phyloP scores from a whole-genome alignment of 2,329 filamentous ascomycete genomes.

The Alternaria consortialis region DNA sequence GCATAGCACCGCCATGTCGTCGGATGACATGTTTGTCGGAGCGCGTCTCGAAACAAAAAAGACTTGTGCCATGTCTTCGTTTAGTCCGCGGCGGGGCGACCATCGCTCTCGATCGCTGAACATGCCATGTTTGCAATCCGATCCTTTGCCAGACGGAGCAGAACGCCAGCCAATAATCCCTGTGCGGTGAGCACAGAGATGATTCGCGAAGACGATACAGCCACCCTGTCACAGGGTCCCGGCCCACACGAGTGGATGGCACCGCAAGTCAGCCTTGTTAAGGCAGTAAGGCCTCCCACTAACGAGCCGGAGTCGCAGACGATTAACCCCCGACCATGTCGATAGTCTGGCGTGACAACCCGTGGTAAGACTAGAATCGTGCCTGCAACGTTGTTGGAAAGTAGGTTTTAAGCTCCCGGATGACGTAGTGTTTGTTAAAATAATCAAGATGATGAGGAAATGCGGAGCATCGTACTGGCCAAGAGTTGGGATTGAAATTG shows the following conservation, averaged over 20 bases:
- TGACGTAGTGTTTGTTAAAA: neutral
- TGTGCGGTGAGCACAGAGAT: constrained; percentile 4
- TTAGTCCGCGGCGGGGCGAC: constrained; percentile 10
- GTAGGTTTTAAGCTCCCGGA: neutral
- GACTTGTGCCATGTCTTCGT: constrained; percentile 1
- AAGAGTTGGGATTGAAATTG: constrained; percentile 3
- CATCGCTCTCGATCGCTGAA: constrained; percentile 18
- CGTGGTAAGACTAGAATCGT: constrained; percentile 25
- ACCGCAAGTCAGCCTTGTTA: constrained; percentile 47
- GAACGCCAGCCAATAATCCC: constrained; percentile 12
- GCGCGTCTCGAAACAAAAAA: constrained; percentile 3
- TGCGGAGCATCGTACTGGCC: neutral
- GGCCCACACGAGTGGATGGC: constrained; percentile 18
- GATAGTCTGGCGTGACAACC: constrained; percentile 30
- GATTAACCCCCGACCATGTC: constrained; percentile 24
- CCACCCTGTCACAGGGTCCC: constrained; percentile 12
- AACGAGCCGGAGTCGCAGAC: constrained; percentile 41
- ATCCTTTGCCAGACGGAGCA: constrained; percentile 11
- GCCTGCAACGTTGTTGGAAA: neutral
- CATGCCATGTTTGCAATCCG: constrained; percentile 12
- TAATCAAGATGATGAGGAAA: neutral
- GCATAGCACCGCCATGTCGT: constrained; percentile 12
- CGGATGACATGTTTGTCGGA: constrained; percentile 8
- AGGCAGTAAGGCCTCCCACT: constrained; percentile 45
- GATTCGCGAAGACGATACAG: constrained; percentile 12